A percentile compares a stretch with the other conserved stretches of the same genome.
Conservation (phyloP, 208 protist genomes). For the Histomonas meleagridis region DNA sequence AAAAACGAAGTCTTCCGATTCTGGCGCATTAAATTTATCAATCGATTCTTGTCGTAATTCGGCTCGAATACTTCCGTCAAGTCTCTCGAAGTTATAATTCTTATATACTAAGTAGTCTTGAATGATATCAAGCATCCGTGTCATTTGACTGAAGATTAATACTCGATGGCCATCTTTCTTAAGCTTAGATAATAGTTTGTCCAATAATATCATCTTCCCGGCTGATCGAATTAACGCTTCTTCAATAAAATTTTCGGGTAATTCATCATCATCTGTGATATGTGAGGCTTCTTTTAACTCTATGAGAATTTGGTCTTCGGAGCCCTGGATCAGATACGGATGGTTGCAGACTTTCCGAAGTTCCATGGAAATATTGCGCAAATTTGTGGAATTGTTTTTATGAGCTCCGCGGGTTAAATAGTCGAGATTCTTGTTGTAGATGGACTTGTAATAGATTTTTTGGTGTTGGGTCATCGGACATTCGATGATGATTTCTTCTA, state of each 20-base stretch:
- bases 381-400: background rate
- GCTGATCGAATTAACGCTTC: conserved; percentile 36
- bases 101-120: conserved; percentile 58
- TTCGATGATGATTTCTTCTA: conserved; percentile 40
- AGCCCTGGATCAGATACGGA: conserved; percentile 39
- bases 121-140: conserved; percentile 65
- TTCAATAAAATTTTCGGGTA: background rate
- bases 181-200: conserved; percentile 55
- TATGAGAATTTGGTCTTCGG: background rate
- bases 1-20: conserved; percentile 68
- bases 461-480: conserved; percentile 39
- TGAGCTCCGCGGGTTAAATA: background rate
- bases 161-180: conserved; percentile 59
- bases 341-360: conserved; percentile 52
- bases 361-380: conserved; percentile 47
- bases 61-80: conserved; percentile 38
- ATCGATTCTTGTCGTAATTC: background rate
- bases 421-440: background rate
- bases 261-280: background rate
- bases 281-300: background rate
- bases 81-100: conserved; percentile 42
- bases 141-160: conserved; percentile 94
- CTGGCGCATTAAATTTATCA: background rate
- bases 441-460: background rate
- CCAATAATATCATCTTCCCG: conserved; percentile 55